Base-by-base conservation (phyloP, 305 asterid species). In the Ilex paraguariensis region DNA sequence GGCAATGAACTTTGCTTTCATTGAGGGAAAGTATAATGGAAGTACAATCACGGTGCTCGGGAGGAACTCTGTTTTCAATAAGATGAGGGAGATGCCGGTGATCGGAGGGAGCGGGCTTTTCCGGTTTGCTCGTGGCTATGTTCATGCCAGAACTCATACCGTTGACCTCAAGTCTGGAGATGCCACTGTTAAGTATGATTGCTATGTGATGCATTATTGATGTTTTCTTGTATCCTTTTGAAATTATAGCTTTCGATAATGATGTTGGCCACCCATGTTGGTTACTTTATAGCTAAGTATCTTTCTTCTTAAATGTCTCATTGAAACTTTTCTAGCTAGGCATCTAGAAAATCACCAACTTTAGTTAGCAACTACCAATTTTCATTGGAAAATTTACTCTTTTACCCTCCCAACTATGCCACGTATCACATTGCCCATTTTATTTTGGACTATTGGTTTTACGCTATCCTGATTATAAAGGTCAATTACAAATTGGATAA, bases 61-160 rank as follows among this genome's bases (percentile, higher is more conserved):
- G 68, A 70, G 76, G 62, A 88, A 88, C 59, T 70, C 60, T 42
- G 75, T 72, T 40, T 66, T 69, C 21, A 69, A 72, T 7, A 42
- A 46, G 12, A 83, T 80, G n/a, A 76, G 95, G 61, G 96, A 88
- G 55, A 78, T 88, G 89, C 81, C 91, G 40, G 66, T 84, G 53
- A 74, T 83, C 44, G 94, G 95, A 28, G 95, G 95, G 50, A 80
- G 69, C 10, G 86, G 82, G 36, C 36, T 75, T 14, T 84, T 88
- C 76, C 78, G 94, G 48, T 79, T 83, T 49, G 86, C 82, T 9
- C 73, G 86, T 15, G 96, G 91, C 6, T 85, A 86, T 63, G 90
- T 76, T n/a, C 36, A 78, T 70, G 95, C 90, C 0, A 82, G 68
- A 48, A 87, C 84, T 4, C 28, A 46, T 50, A 36, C 10, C 62